A percentile compares a stretch with the other conserved stretches of the same genome.
Evolutionary conservation across 345 rosid species (phyloP).

Genomic region (Leavenworthia alabamica): DNA sequence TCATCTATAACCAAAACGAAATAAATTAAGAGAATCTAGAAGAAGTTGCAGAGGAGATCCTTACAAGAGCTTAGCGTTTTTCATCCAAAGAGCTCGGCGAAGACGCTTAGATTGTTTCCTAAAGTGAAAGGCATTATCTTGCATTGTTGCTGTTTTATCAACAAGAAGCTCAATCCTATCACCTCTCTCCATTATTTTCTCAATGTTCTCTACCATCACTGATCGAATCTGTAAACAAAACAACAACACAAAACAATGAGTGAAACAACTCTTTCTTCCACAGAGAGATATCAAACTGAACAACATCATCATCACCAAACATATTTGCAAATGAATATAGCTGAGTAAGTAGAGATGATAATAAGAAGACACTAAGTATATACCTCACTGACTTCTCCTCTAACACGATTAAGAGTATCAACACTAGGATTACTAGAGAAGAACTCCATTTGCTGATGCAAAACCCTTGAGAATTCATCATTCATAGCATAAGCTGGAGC

Average conservation of each 20-base stretch:
- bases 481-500: constrained; percentile 98
- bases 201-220: constrained; percentile 93
- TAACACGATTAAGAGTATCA: constrained; percentile 82
- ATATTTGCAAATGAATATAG: too few relatives aligned
- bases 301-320: too few relatives aligned
- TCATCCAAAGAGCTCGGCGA: constrained; percentile 92
- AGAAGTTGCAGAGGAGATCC: constrained; percentile 15
- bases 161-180: constrained; percentile 93
- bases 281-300: too few relatives aligned
- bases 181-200: constrained; percentile 95
- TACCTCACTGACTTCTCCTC: constrained; percentile 96
- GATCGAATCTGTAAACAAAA: constrained; percentile 67
- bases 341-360: background rate
- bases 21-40: background rate
- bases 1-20: background rate
- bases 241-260: background rate
- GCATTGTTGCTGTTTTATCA: constrained; percentile 95
- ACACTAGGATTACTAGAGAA: constrained; percentile 89
- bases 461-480: constrained; percentile 96
- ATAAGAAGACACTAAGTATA: constrained; percentile 19
- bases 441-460: constrained; percentile 99
- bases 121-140: constrained; percentile 86
- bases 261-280: too few relatives aligned
- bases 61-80: constrained; percentile 91
- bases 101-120: constrained; percentile 93